Evolutionary conservation across 2,329 filamentous ascomycete genomes (phyloP), one percentile per base, ranked within the genome.

Genomic region (Pezizomycotina sp.): DNA sequence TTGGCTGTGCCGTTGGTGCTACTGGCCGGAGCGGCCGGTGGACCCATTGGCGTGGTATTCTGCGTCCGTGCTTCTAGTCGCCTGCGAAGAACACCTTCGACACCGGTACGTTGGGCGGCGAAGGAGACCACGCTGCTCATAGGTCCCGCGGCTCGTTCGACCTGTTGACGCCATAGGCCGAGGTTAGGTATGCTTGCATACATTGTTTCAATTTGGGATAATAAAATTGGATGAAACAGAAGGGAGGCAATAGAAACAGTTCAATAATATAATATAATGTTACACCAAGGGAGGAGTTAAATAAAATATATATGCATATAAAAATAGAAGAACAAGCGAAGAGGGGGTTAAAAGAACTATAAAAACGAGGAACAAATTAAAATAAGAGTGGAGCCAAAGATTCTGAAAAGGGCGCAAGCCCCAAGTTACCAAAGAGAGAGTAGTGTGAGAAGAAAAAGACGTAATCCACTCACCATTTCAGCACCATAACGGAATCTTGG

Each of bases 401-500:
- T n/a, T n/a, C n/a, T n/a, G n/a, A n/a, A n/a, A n/a, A n/a, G n/a
- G n/a, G n/a, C n/a, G n/a, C n/a, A n/a, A n/a, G n/a, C n/a, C n/a
- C n/a, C n/a, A n/a, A n/a, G n/a, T n/a, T n/a, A n/a, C n/a, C n/a
- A n/a, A n/a, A n/a, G n/a, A n/a, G n/a, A n/a, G n/a, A n/a, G n/a
- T n/a, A n/a, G n/a, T n/a, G n/a, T n/a, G n/a, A n/a, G n/a, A n/a
- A n/a, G 24, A 32, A 19, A 20, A 10, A 6, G 13, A 22, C 21
- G 27, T 20, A 22, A 29, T 29, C 16, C 7, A 36, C 40, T 18
- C 36, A 44, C 41, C 33, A 44, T 44, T 25, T 44, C 41, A 31
- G 81, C 86, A 43, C 83, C 72, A n/a, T 79, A 78, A 56, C 80
- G 83, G 54, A 93, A 81, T 2, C 78, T 70, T 0, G 86, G 83